These are phyloP conservation scores for Neurospora pannonica DNA, from an alignment of 495 filamentous ascomycete species.

Conservation along the genomic window DNA sequence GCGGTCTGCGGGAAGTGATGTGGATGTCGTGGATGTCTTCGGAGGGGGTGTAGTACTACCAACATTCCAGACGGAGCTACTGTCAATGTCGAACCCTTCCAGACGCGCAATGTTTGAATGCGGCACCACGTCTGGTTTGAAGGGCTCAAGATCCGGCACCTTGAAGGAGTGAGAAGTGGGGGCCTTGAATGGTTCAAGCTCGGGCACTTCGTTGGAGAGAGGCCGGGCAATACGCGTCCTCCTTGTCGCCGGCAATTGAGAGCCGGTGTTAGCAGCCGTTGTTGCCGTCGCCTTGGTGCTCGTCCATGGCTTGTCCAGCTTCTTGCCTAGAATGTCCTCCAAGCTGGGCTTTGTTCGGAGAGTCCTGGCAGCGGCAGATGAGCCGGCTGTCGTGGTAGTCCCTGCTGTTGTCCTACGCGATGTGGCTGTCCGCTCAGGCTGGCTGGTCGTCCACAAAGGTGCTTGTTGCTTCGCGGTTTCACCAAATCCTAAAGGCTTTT, in stretches of 20 bases:
- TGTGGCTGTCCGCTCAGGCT: neutral
- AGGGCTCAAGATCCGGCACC: constrained; percentile 11
- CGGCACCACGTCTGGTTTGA: constrained; percentile 28
- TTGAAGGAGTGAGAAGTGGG: neutral
- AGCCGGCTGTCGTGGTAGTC: neutral
- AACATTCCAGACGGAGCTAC: constrained; percentile 17
- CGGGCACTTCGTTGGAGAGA: constrained; percentile 8
- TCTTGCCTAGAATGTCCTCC: neutral
- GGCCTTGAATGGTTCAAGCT: constrained; percentile 27
- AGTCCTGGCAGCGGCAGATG: neutral
- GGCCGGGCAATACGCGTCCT: neutral
- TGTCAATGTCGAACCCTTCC: constrained; percentile 21
- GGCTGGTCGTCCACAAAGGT: neutral
- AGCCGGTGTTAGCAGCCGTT: neutral
- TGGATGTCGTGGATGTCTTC: constrained; percentile 25
- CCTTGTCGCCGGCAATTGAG: neutral
- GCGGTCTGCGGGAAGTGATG: constrained; percentile 49
- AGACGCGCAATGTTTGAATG: constrained; percentile 31
- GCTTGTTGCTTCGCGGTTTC: neutral
- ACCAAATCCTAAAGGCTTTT: neutral
- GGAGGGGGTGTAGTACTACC: neutral
- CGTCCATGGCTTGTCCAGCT: neutral
- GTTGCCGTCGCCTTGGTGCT: neutral
- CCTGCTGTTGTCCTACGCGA: neutral
- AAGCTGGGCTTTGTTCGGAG: neutral